Base-by-base conservation (phyloP, 768 basidiomycete genomes). In the Lentinula sp. region DNA sequence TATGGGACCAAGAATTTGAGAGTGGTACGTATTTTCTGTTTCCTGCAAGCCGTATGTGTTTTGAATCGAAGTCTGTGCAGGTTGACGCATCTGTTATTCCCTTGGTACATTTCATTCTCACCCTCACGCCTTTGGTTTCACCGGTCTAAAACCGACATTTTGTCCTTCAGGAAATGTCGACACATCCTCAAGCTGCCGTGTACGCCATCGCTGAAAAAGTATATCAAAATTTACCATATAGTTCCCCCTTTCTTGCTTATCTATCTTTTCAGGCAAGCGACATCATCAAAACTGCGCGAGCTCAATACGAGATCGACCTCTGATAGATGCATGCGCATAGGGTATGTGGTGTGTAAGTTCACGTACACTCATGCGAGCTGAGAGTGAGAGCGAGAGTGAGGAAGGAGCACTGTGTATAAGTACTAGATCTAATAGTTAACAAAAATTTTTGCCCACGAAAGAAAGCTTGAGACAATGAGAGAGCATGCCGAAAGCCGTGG, bases 1-100 rank as follows among this genome's bases (percentile, higher is more conserved):
- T 74, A 73, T 57, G 73, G 73, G n/a, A 69, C 69, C 10, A 61
- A 53, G 36, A 72, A 74, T 53, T 33, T 74, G 15, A 63, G 71
- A 52, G 69, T 75, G 50, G 70, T 68, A 9, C 61, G 71, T 62
- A n/a, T 48, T 32, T 7, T 23, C 2, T 20, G 12, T 23, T 13
- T 56, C 12, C 20, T 9, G 32, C 3, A 0, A 41, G 23, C 41
- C 28, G 28, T 28, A 28, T 12, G 13, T 39, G 13, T 12, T 23
- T 33, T 32, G 13, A 5, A 18, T 15, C 16, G 3, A 42, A 28
- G 3, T 16, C 4, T 18, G 13, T 33, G 20, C 28, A 58, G 57
- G 45, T 58, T 10, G 57, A 58, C n/a, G 42, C 45, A 28, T 58
- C 57, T 32, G 16, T 58, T 12, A 45, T 58, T 43, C 57, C 57